Evolutionary conservation across 352 stramenopile genomes (phyloP).

Genomic region (Globisporangium megalacanthum): DNA sequence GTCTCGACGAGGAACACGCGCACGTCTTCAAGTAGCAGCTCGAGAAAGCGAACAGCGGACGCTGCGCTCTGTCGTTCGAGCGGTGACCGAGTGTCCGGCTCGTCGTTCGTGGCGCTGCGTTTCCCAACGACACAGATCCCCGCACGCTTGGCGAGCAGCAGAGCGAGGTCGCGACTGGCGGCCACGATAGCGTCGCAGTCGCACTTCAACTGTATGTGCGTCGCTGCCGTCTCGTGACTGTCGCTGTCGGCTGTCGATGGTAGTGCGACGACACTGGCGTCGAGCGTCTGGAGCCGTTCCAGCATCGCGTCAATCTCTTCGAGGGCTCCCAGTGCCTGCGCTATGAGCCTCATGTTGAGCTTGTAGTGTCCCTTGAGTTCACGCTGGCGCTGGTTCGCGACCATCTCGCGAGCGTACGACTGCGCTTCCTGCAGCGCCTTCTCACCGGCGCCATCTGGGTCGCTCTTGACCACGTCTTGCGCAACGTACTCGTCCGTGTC

Average conservation of each 20-base stretch:
- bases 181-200: slow-evolving; percentile 27
- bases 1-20: background rate
- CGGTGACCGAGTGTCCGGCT: slow-evolving; percentile 33
- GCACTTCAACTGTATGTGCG: slow-evolving; percentile 6
- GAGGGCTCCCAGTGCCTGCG: slow-evolving; percentile 48
- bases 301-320: slow-evolving; percentile 55
- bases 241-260: background rate
- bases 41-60: slow-evolving; percentile 14
- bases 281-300: slow-evolving; percentile 27
- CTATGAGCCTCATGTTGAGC: slow-evolving; percentile 37
- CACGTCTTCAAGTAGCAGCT: slow-evolving; percentile 35
- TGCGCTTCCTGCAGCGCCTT: slow-evolving; percentile 56
- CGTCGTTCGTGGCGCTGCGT: slow-evolving; percentile 38
- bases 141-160: slow-evolving; percentile 47
- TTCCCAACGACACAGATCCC: slow-evolving; percentile 68
- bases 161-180: slow-evolving; percentile 30
- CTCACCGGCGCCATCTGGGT: slow-evolving; percentile 53
- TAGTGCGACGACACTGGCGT: slow-evolving; percentile 15
- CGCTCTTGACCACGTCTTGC: slow-evolving; percentile 66
- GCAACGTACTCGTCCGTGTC: slow-evolving; percentile 30
- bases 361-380: slow-evolving; percentile 62
- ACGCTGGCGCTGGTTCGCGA: slow-evolving; percentile 38
- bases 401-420: slow-evolving; percentile 34
- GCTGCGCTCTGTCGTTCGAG: slow-evolving; percentile 28
- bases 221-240: background rate